Percentiles rank a stretch among this genome's conserved stretches.
These are phyloP conservation scores for Apiospora saccharicola DNA, from an alignment of 2,329 filamentous ascomycete genomes.

Conservation along the genomic window DNA sequence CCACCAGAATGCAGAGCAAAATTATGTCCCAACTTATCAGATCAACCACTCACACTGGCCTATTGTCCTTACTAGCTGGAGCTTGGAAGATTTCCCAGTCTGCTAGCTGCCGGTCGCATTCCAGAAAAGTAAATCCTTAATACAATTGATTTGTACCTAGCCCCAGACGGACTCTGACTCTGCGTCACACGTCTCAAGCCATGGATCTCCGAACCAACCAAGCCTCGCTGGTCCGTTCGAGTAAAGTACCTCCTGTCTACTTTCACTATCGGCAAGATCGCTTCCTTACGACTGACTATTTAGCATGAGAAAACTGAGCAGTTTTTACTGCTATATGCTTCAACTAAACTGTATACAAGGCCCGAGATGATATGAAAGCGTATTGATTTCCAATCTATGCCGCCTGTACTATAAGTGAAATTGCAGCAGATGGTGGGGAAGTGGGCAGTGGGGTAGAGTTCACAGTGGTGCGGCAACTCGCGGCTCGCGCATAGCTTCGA, in stretches of 20 bases:
- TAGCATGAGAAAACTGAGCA: too few relatives aligned
- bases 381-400: not conserved
- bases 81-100: too few relatives aligned
- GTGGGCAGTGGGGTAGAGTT: not conserved
- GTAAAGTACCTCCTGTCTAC: not conserved
- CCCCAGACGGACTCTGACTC: too few relatives aligned
- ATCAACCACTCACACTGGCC: not conserved
- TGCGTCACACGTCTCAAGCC: slow-evolving; percentile 19
- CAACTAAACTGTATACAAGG: too few relatives aligned
- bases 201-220: not conserved
- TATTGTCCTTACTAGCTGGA: too few relatives aligned
- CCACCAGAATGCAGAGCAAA: too few relatives aligned
- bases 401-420: not conserved
- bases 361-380: too few relatives aligned
- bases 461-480: slow-evolving; percentile 5
- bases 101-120: not conserved
- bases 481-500: not conserved
- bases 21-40: not conserved
- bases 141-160: too few relatives aligned
- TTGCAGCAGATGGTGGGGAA: not conserved
- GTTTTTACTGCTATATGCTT: too few relatives aligned
- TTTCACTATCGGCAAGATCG: not conserved
- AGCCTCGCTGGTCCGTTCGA: not conserved
- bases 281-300: not conserved
- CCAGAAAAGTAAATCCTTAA: too few relatives aligned